Evolutionary conservation across 345 rosid genomes (phyloP).

Genomic region (Microthlaspi erraticum): DNA sequence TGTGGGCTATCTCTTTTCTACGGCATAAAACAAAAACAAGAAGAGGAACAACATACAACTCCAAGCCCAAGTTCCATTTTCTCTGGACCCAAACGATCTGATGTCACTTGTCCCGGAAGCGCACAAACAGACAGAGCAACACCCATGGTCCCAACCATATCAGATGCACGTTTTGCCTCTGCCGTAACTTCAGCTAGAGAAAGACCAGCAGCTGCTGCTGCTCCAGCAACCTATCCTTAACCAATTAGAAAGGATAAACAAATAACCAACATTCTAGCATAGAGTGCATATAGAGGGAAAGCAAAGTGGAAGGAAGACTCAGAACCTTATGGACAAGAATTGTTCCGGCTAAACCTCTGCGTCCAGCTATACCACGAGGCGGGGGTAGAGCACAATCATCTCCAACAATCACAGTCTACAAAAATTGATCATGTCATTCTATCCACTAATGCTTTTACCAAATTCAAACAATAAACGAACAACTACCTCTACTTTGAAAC

Average conservation of each 20-base stretch:
- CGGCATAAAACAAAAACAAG: not conserved
- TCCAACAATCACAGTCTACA: constrained; percentile 90
- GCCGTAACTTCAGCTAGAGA: constrained; percentile 73
- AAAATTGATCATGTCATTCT: constrained; percentile 13
- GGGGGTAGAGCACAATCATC: constrained; percentile 99
- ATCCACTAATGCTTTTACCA: constrained; percentile 9
- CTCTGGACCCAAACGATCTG: constrained; percentile 84
- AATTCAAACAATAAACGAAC: not conserved
- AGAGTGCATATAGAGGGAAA: constrained; percentile 1
- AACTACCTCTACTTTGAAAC: constrained; percentile 84
- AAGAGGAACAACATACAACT: constrained; percentile 67
- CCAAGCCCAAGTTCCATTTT: constrained; percentile 99
- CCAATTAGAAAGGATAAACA: constrained; percentile 29
- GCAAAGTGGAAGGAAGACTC: constrained; percentile 9
- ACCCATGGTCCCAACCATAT: constrained; percentile 92
- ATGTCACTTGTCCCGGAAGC: constrained; percentile 82
- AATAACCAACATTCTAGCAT: constrained; percentile 9
- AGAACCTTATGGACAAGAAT: constrained; percentile 90
- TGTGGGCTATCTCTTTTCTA: constrained; percentile 18
- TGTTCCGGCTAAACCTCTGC: constrained; percentile 98
- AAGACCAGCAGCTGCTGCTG: constrained; percentile 90
- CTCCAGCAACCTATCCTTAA: constrained; percentile 79
- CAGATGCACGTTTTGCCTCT: constrained; percentile 82
- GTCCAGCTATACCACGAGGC: constrained; percentile 83
- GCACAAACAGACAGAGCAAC: constrained; percentile 91